Conservation (phyloP, 2,329 filamentous ascomycete genomes). For the Fusarium tuaranense region DNA sequence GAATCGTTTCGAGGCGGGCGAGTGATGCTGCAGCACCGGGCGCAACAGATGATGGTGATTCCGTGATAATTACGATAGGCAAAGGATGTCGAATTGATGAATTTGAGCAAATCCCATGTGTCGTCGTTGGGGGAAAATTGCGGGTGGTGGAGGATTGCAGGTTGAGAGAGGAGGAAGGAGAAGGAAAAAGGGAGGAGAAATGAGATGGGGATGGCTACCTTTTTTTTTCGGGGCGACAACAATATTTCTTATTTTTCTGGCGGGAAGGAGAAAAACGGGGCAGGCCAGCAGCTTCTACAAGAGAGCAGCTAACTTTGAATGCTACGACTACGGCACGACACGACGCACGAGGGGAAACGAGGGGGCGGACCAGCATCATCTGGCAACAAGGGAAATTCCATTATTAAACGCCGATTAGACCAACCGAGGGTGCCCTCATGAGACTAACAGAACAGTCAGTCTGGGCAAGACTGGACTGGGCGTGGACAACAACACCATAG, state of each 20-base stretch:
- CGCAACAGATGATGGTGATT: slow-evolving; percentile 52
- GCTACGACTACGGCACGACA: slow-evolving; percentile 44
- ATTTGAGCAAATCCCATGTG: slow-evolving; percentile 46
- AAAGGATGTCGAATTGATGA: slow-evolving; percentile 57
- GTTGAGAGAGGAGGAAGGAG: slow-evolving; percentile 36
- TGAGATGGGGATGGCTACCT: slow-evolving; percentile 63
- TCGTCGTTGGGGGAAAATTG: slow-evolving; percentile 51
- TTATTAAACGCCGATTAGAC: slow-evolving; percentile 44
- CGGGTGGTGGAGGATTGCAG: slow-evolving; percentile 42
- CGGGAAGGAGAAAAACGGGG: slow-evolving; percentile 61
- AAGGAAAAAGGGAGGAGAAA: slow-evolving; percentile 42
- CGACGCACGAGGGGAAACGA: slow-evolving; percentile 39
- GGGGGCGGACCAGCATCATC: slow-evolving; percentile 41
- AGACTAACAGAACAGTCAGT: slow-evolving; percentile 1
- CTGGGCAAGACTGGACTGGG: neutral
- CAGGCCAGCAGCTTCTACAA: slow-evolving; percentile 43
- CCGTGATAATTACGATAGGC: slow-evolving; percentile 50
- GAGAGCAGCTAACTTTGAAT: slow-evolving; percentile 36
- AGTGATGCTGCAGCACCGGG: slow-evolving; percentile 45
- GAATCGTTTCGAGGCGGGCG: slow-evolving; percentile 37
- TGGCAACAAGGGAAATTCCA: slow-evolving; percentile 45
- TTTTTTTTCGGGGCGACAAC: slow-evolving; percentile 61
- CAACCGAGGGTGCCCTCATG: slow-evolving; percentile 34
- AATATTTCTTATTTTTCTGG: slow-evolving; percentile 59
- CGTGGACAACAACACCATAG: slow-evolving; percentile 5